A percentile compares a stretch with the other conserved stretches of the same genome.
Conservation (phyloP, 2,329 filamentous ascomycete genomes). For the Boeremia lycopersici region DNA sequence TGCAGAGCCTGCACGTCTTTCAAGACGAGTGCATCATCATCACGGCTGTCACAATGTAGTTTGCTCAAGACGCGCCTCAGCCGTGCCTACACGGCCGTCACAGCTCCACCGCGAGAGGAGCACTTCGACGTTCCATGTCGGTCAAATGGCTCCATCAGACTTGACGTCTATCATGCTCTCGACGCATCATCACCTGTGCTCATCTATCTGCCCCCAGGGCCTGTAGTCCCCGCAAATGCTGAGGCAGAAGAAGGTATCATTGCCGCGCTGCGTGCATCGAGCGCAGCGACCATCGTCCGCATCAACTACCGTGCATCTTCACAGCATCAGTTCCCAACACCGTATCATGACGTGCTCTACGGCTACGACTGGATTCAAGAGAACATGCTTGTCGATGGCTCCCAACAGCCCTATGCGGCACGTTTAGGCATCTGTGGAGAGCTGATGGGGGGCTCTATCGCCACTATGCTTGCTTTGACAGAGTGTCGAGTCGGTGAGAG, state of each 20-base stretch:
- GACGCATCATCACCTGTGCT: constrained; percentile 39
- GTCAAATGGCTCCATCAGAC: constrained; percentile 50
- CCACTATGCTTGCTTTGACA: constrained; percentile 57
- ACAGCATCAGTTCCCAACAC: constrained; percentile 50
- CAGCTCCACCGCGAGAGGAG: constrained; percentile 32
- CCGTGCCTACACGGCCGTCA: constrained; percentile 31
- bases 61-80: not conserved
- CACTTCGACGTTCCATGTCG: constrained; percentile 46
- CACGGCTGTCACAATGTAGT: not conserved
- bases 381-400: constrained; percentile 40
- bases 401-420: constrained; percentile 30
- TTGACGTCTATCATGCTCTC: constrained; percentile 47
- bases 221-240: constrained; percentile 33
- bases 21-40: not conserved
- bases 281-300: constrained; percentile 50
- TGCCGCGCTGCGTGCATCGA: constrained; percentile 42
- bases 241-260: constrained; percentile 42
- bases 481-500: constrained; percentile 52
- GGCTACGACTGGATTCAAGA: constrained; percentile 56
- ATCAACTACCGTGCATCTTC: constrained; percentile 53
- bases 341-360: constrained; percentile 54
- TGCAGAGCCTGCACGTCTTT: not conserved
- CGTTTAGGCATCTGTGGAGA: constrained; percentile 55
- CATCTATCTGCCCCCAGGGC: constrained; percentile 54
- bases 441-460: constrained; percentile 55